Percentiles rank a stretch among this genome's conserved stretches.
Evolutionary conservation across 2,329 filamentous ascomycete genomes (phyloP).

Genomic region (Aspergillus japonicus): DNA sequence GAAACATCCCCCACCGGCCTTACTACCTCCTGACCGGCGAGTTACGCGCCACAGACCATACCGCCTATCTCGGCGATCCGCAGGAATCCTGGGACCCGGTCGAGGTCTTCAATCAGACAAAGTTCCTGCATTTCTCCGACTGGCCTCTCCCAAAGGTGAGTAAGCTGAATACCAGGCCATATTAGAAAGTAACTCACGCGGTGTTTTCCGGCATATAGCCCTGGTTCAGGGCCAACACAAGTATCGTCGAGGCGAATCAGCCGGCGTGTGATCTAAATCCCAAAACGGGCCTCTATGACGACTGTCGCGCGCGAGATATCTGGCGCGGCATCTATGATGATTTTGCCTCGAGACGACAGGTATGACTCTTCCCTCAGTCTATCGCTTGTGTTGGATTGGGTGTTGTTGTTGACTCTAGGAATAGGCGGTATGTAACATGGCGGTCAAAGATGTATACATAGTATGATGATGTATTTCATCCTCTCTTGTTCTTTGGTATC

Average conservation of each 20-base stretch:
- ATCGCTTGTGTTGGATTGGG: no score
- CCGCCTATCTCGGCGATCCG: constrained; percentile 49
- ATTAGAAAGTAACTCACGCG: no score
- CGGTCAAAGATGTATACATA: no score
- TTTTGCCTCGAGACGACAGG: no score
- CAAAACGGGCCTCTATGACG: background rate
- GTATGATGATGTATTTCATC: no score
- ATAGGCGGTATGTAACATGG: no score
- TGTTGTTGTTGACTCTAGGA: no score
- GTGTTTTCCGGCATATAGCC: background rate
- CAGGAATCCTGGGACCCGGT: constrained; percentile 56
- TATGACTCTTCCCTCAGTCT: no score
- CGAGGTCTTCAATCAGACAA: constrained; percentile 54
- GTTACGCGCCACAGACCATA: constrained; percentile 53
- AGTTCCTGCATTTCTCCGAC: constrained; percentile 65
- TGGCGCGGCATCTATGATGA: no score
- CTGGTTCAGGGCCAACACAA: background rate
- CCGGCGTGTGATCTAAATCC: background rate
- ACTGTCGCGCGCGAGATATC: background rate
- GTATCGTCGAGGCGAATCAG: background rate
- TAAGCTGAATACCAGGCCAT: background rate
- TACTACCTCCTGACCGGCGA: constrained; percentile 60
- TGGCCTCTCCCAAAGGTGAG: constrained; percentile 51
- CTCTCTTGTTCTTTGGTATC: no score
- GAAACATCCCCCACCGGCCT: constrained; percentile 57